Evolutionary conservation across 768 basidiomycete genomes (phyloP), one percentile per base, ranked within the genome.

Genomic region (Leucocoprinus sp.): DNA sequence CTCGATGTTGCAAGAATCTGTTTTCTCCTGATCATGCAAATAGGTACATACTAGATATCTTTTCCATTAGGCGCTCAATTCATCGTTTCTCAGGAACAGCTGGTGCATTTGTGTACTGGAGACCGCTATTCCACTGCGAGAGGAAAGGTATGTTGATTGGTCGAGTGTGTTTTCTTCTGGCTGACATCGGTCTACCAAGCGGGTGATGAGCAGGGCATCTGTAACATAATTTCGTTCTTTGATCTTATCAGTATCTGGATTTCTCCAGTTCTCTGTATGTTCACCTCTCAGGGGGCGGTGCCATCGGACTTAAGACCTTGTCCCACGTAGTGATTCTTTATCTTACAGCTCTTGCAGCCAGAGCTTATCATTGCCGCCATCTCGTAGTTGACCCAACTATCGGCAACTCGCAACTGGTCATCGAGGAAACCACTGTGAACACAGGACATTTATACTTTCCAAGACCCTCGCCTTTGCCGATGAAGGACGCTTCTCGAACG

Each of bases 311-410:
- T 37, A 46, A 59, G 34, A 19, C 24, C 19, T 5, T 28, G 19
- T 15, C 5, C 11, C 8, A 15, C 17, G 28, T 35, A 77, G 76
- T 76, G 33, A 22, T 68, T n/a, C 18, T 62, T 15, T 78, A 78
- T 45, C 56, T 64, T 5, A 48, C 44, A n/a, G 67, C 68, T 37
- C 68, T 78, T 41, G 62, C 60, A 9, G 15, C 61, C 14, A 56
- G 67, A 48, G 57, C 68, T 34, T 64, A 61, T 53, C 64, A 61
- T 53, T 63, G 66, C 42, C 62, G 64, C 17, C 37, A 52, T 18
- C n/a, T 22, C 5, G 5, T 11, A 7, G 31, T n/a, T 31, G 31
- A 4, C 14, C 31, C 11, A 8, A 11, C 14, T 31, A n/a, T 4
- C 14, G 31, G 11, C 6, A 8, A 14, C 26, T 27, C 26, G 11